Evolutionary conservation across 352 stramenopile species (phyloP).

Genomic region (Phytophthora sojae): DNA sequence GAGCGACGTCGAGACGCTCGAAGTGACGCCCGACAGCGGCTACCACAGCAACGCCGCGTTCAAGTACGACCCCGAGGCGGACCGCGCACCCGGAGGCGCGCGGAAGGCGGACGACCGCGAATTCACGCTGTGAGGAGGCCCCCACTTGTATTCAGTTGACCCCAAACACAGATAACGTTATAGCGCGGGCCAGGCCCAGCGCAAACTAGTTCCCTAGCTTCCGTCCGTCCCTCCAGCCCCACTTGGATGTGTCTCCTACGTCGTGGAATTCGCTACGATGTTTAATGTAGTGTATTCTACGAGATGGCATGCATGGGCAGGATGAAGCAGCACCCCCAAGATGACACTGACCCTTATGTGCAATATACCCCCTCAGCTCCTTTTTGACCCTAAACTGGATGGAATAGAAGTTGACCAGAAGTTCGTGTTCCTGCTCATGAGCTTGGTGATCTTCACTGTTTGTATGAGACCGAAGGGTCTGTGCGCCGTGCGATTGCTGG

Average conservation of each 20-base stretch:
- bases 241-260: conserved; percentile 14
- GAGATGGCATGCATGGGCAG: neutral
- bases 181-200: conserved; percentile 23
- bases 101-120: conserved; percentile 46
- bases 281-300: conserved; percentile 4
- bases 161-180: conserved; percentile 35
- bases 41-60: conserved; percentile 33
- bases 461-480: neutral
- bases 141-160: neutral
- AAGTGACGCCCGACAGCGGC: conserved; percentile 39
- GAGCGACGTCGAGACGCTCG: conserved; percentile 47
- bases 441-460: neutral
- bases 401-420: neutral
- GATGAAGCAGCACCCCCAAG: neutral
- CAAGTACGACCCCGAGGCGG: conserved; percentile 42
- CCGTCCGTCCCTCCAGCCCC: neutral
- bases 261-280: neutral
- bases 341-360: neutral
- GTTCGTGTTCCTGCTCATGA: neutral
- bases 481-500: neutral
- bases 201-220: conserved; percentile 26
- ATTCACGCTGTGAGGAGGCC: conserved; percentile 40
- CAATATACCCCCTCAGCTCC: conserved; percentile 6
- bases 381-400: neutral
- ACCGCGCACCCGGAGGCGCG: conserved; percentile 16